Evolutionary conservation across 306 rosid species (phyloP).

Genomic region (Cicer cuneatum): DNA sequence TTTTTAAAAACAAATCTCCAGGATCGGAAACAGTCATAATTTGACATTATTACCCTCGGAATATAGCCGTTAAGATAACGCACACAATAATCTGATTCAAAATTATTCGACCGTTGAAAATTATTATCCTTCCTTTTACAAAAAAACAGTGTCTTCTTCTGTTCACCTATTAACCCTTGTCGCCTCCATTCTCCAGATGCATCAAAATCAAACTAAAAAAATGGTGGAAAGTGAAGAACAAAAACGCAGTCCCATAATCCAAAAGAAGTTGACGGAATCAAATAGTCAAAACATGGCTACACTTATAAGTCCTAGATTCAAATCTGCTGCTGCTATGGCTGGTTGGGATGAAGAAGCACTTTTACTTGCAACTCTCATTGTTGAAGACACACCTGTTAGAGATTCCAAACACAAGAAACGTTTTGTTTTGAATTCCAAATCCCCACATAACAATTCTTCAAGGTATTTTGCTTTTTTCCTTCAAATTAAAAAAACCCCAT

Average conservation of each 20-base stretch:
- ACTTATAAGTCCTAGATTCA: slow-evolving; percentile 80
- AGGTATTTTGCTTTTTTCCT: slow-evolving; percentile 44
- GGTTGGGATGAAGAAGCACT: slow-evolving; percentile 98
- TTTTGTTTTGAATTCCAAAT: slow-evolving; percentile 53
- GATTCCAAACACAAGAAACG: slow-evolving; percentile 60
- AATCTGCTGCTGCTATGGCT: slow-evolving; percentile 89
- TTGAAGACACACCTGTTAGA: slow-evolving; percentile 88
- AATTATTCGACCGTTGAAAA: no score
- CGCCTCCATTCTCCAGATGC: background rate
- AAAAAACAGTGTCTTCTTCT: no score
- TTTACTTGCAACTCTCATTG: slow-evolving; percentile 68
- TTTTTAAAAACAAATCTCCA: no score
- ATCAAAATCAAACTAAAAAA: slow-evolving; percentile 2
- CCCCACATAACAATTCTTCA: slow-evolving; percentile 71
- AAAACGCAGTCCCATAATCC: slow-evolving; percentile 46
- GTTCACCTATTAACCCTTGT: no score
- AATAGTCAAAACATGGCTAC: slow-evolving; percentile 41
- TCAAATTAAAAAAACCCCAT: background rate
- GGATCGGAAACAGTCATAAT: no score
- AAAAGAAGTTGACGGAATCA: slow-evolving; percentile 34
- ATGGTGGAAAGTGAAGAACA: slow-evolving; percentile 63
- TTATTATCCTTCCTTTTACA: no score
- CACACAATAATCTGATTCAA: no score
- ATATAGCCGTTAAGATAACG: no score
- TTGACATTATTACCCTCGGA: no score